Base-by-base conservation (phyloP, 2,329 filamentous ascomycete species). In the Colletotrichum tabaci region DNA sequence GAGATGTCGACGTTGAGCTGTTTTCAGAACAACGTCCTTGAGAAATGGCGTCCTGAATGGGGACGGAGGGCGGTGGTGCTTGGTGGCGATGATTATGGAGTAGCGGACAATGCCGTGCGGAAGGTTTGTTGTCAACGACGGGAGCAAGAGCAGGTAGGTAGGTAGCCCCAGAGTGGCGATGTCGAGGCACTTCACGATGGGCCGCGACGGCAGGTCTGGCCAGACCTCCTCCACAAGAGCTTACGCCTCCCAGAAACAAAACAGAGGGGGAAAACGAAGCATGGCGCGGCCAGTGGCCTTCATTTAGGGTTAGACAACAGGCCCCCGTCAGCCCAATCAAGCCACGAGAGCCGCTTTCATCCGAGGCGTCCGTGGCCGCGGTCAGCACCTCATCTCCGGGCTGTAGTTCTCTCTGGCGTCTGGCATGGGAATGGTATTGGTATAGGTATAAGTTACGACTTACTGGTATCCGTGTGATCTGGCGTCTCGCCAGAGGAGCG, bases 331-430 rank as follows among this genome's bases (percentile, higher is more conserved):
- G 67, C 44, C 64, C 42, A 26, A 44, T 38, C 18, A 42, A 60
- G 46, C 52, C 62, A 46, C 12, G 58, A 53, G 50, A 16, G 58
- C 68, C 58, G 68, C 40, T 71, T 71, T 58, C 65, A 42, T 71
- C 68, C 68, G 58, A 71, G 68, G 68, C 65, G 64, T 53, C 30
- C 40, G 55, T n/a, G 49, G 30, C 30, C 40, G 55, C 23, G 49
- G 30, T 10, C 21, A 66, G 53, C 55, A 47, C 38, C 67, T 71
- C 67, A 56, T 67, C 63, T 71, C 67, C 67, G 56, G 42, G 63
- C 21, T 35, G 52, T 42, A 42, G 30, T 35, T 13, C 35, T 61
- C 53, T 70, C 53, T 50, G 50, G 44, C 67, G 56, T 61, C 30
- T 53, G 55, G 63, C 63, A 49, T 30, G 47, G 38, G 9, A 35